Evolutionary conservation across 2,329 filamentous ascomycete species (phyloP).

Genomic region (Cercospora zeina): DNA sequence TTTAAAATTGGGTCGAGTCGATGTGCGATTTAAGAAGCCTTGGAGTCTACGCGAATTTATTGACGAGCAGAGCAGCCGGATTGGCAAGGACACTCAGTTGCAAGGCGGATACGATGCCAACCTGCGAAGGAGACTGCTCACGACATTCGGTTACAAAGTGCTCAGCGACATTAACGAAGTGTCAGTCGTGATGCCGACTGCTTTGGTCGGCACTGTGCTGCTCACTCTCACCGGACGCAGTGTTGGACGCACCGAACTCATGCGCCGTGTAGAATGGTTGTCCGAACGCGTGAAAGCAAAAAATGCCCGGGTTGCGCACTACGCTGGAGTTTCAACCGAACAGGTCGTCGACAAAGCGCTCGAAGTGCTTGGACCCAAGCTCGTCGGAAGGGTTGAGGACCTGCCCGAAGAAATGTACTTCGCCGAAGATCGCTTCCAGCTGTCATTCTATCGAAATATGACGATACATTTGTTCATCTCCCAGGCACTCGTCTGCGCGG

Average conservation of each 20-base stretch:
- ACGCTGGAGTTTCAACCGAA: constrained; percentile 74
- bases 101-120: constrained; percentile 49
- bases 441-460: constrained; percentile 99
- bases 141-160: constrained; percentile 88
- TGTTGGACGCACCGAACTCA: constrained; percentile 81
- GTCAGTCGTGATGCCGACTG: constrained; percentile 97
- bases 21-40: constrained; percentile 93
- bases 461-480: constrained; percentile 97
- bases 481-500: constrained; percentile 83
- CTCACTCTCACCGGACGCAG: constrained; percentile 88
- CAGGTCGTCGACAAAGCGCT: constrained; percentile 85
- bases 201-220: constrained; percentile 88
- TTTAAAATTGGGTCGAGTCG: constrained; percentile 83
- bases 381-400: constrained; percentile 77
- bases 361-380: constrained; percentile 84
- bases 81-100: constrained; percentile 39
- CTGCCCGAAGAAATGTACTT: constrained; percentile 90
- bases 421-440: constrained; percentile 89
- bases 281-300: constrained; percentile 77
- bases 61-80: constrained; percentile 66
- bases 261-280: constrained; percentile 87
- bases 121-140: constrained; percentile 66
- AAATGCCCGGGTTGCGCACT: constrained; percentile 90
- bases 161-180: constrained; percentile 93
- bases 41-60: constrained; percentile 88